phyloP scores from a whole-genome alignment of 179 eudicot species.

The Nepenthes alata region DNA sequence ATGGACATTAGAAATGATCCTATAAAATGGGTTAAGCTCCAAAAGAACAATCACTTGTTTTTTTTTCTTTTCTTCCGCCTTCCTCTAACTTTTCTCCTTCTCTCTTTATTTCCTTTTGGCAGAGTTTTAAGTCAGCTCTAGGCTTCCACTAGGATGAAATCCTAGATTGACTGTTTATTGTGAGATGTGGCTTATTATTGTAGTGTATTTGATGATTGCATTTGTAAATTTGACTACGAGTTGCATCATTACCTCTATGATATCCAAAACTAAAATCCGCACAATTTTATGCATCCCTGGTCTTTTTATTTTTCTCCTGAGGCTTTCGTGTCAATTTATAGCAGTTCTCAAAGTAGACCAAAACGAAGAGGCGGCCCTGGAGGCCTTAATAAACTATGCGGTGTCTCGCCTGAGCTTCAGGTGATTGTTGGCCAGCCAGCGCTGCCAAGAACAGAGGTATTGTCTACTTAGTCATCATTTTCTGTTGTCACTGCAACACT shows the following conservation, averaged over 20 bases:
- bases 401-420: constrained; percentile 78
- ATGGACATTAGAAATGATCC: too few species aligned
- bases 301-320: constrained; percentile 3
- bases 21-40: too few species aligned
- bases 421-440: constrained; percentile 74
- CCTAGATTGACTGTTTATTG: too few species aligned
- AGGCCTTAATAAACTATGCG: constrained; percentile 81
- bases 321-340: constrained; percentile 3
- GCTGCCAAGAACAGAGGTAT: constrained; percentile 84
- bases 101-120: too few species aligned
- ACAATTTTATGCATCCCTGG: too few species aligned
- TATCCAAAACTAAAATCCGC: too few species aligned
- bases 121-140: too few species aligned
- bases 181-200: not conserved
- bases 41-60: too few species aligned
- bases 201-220: not conserved
- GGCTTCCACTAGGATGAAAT: too few species aligned
- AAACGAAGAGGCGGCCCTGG: constrained; percentile 95
- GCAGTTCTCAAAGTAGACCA: constrained; percentile 44
- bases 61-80: too few species aligned
- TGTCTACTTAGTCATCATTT: not conserved
- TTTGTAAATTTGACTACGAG: not conserved
- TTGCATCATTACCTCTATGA: too few species aligned
- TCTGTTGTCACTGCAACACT: not conserved
- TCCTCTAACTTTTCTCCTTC: too few species aligned